Evolutionary conservation across 768 basidiomycete genomes (phyloP).

Genomic region (Imleria badia): DNA sequence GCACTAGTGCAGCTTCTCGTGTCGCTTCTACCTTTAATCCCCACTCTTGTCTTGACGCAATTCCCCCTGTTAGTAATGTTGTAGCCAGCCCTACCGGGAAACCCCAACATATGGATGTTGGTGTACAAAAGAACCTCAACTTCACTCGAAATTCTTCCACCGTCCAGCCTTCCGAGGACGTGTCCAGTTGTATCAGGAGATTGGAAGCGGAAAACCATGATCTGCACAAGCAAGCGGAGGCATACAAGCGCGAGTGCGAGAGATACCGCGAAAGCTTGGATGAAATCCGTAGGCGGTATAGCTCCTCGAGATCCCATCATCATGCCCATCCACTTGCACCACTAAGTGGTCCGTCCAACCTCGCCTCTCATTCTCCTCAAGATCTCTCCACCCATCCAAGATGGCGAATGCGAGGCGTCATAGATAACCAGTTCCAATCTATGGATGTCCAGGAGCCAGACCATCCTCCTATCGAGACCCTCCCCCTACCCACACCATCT

Average conservation of each 20-base stretch:
- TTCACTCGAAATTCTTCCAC: constrained; percentile 18
- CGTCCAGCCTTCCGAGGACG: constrained; percentile 1
- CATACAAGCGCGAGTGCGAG: constrained; percentile 6
- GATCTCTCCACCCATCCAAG: constrained; percentile 14
- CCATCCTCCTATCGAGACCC: constrained; percentile 16
- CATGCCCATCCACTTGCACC: not conserved
- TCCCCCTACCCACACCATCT: constrained; percentile 8
- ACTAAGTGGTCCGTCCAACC: not conserved
- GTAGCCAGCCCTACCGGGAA: not conserved
- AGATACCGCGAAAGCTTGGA: constrained; percentile 4
- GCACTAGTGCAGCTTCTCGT: constrained; percentile 10
- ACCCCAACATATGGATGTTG: constrained; percentile 18
- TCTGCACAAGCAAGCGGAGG: constrained; percentile 10
- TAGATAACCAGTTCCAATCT: not conserved
- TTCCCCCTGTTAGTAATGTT: not conserved
- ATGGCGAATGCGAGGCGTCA: constrained; percentile 13
- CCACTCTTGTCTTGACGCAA: not conserved
- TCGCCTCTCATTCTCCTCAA: not conserved
- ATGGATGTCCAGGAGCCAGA: constrained; percentile 4
- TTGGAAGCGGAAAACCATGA: constrained; percentile 18
- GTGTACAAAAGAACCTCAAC: constrained; percentile 24
- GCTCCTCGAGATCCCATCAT: not conserved
- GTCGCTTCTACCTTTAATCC: constrained; percentile 7
- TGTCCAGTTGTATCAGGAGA: constrained; percentile 13
- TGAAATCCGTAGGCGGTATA: constrained; percentile 14